Evolutionary conservation across 2,329 filamentous ascomycete genomes (phyloP), one percentile per base, ranked within the genome.

Genomic region (Talaromyces marneffei): DNA sequence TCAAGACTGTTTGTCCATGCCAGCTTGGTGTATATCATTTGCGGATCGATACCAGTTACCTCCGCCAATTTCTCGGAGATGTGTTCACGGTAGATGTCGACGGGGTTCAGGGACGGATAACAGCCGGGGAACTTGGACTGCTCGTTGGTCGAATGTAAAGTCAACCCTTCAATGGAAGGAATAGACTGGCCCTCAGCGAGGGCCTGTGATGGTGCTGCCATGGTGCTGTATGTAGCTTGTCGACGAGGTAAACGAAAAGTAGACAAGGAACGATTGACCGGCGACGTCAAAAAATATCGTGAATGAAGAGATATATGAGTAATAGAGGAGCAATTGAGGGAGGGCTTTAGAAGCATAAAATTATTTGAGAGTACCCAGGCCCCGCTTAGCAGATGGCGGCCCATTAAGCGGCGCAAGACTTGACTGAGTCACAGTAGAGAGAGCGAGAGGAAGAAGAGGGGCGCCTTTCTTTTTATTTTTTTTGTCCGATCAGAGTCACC

Each of bases 11-110:
- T 75, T 25, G 78, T 78, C 78, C 78, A 80, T 68, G 72, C 69
- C 55, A 80, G 64, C 50, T 74, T 71, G 40, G 71, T 62, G 59
- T 75, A 75, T 62, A 80, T 71, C 67, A 74, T 71, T 59, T 72
- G 67, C 4, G 73, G 66, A 29, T 79, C 75, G 40, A 79, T 70
- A 37, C 71, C 75, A 29, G 75, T 65, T 10, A 70, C 69, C 44
- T 74, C 70, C 42, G 70, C 71, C 62, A 80, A 60, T 60, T 71
- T 69, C 65, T 78, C 75, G 18, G 78, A 74, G 63, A 80, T 77
- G 64, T 80, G 75, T 63, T 75, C 72, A 61, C 78, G 72, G 66
- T 80, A 80, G 62, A 75, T 72, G 64, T 80, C 77, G 48, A 80
- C 71, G 9, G 78, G 77, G 70, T 80, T 80, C 67, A 79, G 63